Evolutionary conservation across 768 basidiomycete genomes (phyloP).

Genomic region (Leccinum fibrillosum): DNA sequence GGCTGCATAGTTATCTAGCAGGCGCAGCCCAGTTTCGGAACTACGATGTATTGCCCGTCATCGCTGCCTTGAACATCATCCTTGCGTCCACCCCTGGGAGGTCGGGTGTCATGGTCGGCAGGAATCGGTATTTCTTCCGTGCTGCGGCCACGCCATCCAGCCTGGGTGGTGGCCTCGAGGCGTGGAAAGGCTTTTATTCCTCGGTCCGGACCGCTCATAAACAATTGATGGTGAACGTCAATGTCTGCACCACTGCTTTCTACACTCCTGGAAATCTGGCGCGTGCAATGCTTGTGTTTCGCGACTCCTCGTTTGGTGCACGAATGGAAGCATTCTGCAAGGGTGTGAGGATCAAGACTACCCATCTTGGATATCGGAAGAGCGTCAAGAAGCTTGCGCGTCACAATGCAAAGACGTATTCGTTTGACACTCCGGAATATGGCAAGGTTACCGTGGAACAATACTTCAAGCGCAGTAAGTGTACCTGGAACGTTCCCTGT

Average conservation of each 20-base stretch:
- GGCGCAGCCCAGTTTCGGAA: conserved; percentile 42
- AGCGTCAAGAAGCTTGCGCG: conserved; percentile 56
- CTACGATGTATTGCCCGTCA: conserved; percentile 45
- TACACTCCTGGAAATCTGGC: conserved; percentile 43
- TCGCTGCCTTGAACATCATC: conserved; percentile 50
- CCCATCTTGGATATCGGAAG: conserved; percentile 73
- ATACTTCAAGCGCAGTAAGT: conserved; percentile 47
- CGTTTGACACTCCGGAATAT: conserved; percentile 40
- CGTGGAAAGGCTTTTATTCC: conserved; percentile 51
- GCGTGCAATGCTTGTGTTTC: conserved; percentile 39
- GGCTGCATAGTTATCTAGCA: conserved; percentile 37
- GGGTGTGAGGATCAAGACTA: conserved; percentile 62
- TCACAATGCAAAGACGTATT: conserved; percentile 36
- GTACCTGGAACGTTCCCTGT: not conserved
- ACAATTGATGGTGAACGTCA: conserved; percentile 54
- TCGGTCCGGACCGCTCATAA: conserved; percentile 39
- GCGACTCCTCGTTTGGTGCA: conserved; percentile 53
- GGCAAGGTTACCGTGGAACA: conserved; percentile 43
- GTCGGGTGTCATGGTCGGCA: conserved; percentile 49
- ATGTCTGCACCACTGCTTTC: conserved; percentile 50
- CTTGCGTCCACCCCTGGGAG: conserved; percentile 44
- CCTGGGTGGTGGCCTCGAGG: conserved; percentile 53
- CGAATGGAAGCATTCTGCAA: conserved; percentile 59
- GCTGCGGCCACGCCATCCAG: conserved; percentile 25
- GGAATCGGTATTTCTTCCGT: conserved; percentile 53